Evolutionary conservation across 768 basidiomycete genomes (phyloP), one percentile per base, ranked within the genome.

Genomic region (Naganishia antarctica): DNA sequence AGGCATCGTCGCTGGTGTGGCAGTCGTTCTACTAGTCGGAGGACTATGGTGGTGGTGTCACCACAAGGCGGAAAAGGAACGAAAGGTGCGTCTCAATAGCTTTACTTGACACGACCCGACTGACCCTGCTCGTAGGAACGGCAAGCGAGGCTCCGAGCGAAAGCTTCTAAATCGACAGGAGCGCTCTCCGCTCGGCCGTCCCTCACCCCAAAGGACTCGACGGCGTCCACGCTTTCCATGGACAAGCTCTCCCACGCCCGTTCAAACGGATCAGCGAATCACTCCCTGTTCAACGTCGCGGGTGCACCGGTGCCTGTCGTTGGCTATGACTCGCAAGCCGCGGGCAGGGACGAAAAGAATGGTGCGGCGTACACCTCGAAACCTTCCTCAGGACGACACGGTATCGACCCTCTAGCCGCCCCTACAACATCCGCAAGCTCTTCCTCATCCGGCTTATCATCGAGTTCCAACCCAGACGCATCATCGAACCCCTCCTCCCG

Each of bases 21-120:
- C 44, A 11, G 60, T 50, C 23, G 65, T 66, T 13, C 57, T 57
- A 29, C 43, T 66, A 25, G 50, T 53, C 2, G 65, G 60, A 32
- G 65, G 65, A 16, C 45, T 58, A 25, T 66, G 65, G 65, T 66
- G 34, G 31, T 66, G 53, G 51, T 66, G 65, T 37, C 44, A 66
- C 43, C 49, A 26, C 18, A 66, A 62, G 49, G 31, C 34, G 1
- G 60, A 61, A 21, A 61, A 62, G 31, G 65, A 66, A 40, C 47
- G 50, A 15, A 60, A 66, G 59, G 65, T 64, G 49, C n/a, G n/a
- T n/a, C n/a, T n/a, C n/a, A n/a, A n/a, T n/a, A n/a, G n/a, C n/a
- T n/a, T n/a, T n/a, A 28, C 49, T 44, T 25, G 29, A 2, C 32
- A 9, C 45, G 5, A n/a, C 31, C 40, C 4, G 18, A 18, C 1